Conservation (phyloP, 768 basidiomycete species). For the Strobilomyces dryophilus region DNA sequence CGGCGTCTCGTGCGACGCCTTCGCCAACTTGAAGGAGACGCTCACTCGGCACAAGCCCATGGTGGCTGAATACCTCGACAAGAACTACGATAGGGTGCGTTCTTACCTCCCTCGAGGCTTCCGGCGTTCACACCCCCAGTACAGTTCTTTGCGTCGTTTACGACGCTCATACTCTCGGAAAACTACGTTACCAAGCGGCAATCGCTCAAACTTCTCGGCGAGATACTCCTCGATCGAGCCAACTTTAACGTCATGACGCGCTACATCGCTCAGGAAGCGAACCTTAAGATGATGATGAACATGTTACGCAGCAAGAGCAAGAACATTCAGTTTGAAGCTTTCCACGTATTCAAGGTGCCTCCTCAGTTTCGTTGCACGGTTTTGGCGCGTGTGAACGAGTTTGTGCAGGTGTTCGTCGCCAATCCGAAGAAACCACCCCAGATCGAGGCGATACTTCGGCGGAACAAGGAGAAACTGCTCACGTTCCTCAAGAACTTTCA, state of each 20-base stretch:
- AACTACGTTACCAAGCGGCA: constrained; percentile 99
- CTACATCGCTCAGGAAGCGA: constrained; percentile 92
- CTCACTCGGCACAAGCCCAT: constrained; percentile 96
- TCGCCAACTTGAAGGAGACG: constrained; percentile 96
- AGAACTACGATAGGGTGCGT: constrained; percentile 91
- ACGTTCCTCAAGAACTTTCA: constrained; percentile 90
- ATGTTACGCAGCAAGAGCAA: constrained; percentile 96
- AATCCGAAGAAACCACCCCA: constrained; percentile 99
- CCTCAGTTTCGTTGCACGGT: too few species aligned
- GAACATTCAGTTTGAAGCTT: constrained; percentile 99
- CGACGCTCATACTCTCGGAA: constrained; percentile 83
- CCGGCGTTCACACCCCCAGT: neutral
- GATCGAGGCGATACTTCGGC: constrained; percentile 82
- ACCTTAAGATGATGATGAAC: constrained; percentile 99
- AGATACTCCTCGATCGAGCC: constrained; percentile 94
- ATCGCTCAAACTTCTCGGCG: constrained; percentile 95
- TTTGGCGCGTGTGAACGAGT: neutral
- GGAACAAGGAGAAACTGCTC: constrained; percentile 94
- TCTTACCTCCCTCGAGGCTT: neutral
- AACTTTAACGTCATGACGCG: constrained; percentile 99
- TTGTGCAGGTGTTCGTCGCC: constrained; percentile 85
- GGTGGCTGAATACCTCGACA: constrained; percentile 96
- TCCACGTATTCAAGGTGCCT: constrained; percentile 98
- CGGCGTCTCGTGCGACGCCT: constrained; percentile 97
- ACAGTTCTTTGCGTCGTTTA: constrained; percentile 95